These are phyloP conservation scores for Lactarius hengduanensis DNA, from an alignment of 768 basidiomycete genomes.

Conservation along the genomic window DNA sequence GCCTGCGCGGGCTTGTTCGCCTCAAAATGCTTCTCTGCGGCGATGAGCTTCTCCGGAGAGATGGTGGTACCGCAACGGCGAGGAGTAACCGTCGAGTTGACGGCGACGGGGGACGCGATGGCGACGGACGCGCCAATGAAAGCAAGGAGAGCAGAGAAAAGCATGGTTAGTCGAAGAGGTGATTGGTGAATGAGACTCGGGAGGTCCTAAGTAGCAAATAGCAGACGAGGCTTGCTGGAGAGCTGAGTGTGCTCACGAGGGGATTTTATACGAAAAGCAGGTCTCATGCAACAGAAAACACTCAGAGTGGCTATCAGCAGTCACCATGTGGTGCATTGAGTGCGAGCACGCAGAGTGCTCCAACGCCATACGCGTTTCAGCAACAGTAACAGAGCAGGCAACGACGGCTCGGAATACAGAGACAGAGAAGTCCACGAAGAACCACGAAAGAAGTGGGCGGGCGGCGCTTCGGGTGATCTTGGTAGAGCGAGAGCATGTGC, in stretches of 20 bases:
- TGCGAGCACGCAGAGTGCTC: not conserved
- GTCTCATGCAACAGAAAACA: not conserved
- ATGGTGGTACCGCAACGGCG: constrained; percentile 27
- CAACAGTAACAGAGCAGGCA: not conserved
- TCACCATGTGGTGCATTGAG: not conserved
- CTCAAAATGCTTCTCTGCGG: constrained; percentile 43
- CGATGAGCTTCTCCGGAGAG: constrained; percentile 38
- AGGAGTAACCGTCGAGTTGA: constrained; percentile 28
- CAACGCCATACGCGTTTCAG: not conserved
- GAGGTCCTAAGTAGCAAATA: not conserved
- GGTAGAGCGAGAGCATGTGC: not conserved
- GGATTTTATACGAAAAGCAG: not conserved
- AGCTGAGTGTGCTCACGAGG: not conserved
- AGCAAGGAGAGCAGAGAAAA: constrained; percentile 33
- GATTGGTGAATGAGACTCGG: not conserved
- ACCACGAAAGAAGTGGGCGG: not conserved
- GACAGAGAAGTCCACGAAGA: not conserved
- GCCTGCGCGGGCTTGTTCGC: constrained; percentile 36
- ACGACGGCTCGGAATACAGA: not conserved
- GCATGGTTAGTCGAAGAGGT: not conserved
- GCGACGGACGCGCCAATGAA: constrained; percentile 35
- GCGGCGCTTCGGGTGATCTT: too few species aligned
- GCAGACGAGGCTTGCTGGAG: constrained; percentile 5
- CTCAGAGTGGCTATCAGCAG: not conserved
- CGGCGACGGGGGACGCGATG: constrained; percentile 33